Evolutionary conservation across 257 asterid genomes (phyloP), one percentile per base, ranked within the genome.

Genomic region (Solanum gracilifrons): DNA sequence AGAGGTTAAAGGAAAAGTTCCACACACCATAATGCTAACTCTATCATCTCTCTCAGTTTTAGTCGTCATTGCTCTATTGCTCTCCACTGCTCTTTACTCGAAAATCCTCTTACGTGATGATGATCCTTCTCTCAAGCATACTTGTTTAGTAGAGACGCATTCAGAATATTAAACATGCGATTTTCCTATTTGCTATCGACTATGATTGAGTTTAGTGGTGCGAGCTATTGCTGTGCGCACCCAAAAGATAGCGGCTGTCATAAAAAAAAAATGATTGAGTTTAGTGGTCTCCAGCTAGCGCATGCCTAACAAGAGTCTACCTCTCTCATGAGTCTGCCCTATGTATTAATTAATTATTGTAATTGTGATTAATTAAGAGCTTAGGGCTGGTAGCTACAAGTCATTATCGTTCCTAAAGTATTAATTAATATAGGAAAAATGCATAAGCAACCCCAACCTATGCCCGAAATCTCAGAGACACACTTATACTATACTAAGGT

Each of bases 41-140:
- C 79, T 94, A 0, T 91, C 95, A 0, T 89, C 86, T 4, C 84
- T 93, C 9, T 94, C 98, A 2, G 89, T 90, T 79, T 41, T 93
- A 25, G 91, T 92, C 55, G 20, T 92, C 2, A 69, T 92, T 46
- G 88, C 37, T 23, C 90, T 94, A 7, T 89, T 94, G 66, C 29
- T 89, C 21, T 82, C 64, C 92, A 91, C 96, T 7, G 89, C 85
- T 2, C 74, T 90, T 79, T 83, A 92, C 37, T 88, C 91, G 48
- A 92, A 89, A 82, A 68, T 91, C 90, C 90, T 93, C 6, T 82
- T 92, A 46, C 89, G 89, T 3, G 88, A 91, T 3, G 88, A 93
- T 9, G 92, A 90, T 88, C 90, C 94, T 51, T 12, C 87, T n/a
- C 84, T 89, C 48, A 32, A 43, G 31, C 62, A 82, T 41, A 32